Evolutionary conservation across 2,329 filamentous ascomycete species (phyloP).

Genomic region (Akanthomyces muscarius): DNA sequence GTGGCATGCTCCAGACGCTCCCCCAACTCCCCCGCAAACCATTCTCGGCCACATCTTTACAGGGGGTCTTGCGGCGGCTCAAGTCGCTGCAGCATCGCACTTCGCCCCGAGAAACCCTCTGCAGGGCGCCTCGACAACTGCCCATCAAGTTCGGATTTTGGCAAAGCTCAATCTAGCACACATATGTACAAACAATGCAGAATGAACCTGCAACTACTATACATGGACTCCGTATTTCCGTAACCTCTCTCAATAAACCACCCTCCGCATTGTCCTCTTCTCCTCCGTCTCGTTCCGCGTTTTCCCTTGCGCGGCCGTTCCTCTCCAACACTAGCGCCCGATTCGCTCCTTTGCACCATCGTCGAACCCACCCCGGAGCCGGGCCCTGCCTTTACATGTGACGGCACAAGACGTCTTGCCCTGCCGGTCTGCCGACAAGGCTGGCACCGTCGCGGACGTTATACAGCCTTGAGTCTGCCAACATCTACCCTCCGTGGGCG

Average conservation of each 20-base stretch:
- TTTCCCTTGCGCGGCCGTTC: slow-evolving; percentile 2
- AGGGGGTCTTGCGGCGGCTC: not conserved
- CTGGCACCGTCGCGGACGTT: not conserved
- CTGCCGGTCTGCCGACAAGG: slow-evolving; percentile 6
- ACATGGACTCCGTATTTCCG: not conserved
- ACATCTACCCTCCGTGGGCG: not conserved
- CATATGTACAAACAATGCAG: too few relatives aligned
- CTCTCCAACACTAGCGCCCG: slow-evolving; percentile 7
- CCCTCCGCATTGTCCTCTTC: slow-evolving; percentile 7
- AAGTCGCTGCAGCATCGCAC: not conserved
- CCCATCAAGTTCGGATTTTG: too few relatives aligned
- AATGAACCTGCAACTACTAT: not conserved
- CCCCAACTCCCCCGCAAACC: slow-evolving; percentile 5
- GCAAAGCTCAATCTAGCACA: too few relatives aligned
- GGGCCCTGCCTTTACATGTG: slow-evolving; percentile 12
- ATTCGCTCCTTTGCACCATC: slow-evolving; percentile 14
- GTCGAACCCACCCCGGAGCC: slow-evolving; percentile 7
- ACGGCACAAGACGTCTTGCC: not conserved
- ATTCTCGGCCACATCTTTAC: slow-evolving; percentile 7
- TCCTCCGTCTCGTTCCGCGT: slow-evolving; percentile 7
- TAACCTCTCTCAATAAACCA: too few relatives aligned
- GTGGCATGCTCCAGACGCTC: not conserved
- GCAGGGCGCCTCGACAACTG: too few relatives aligned
- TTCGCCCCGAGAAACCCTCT: not conserved
- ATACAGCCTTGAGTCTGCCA: not conserved